Evolutionary conservation across 108 stramenopile species (phyloP).

Genomic region (Conticribra guillardii): DNA sequence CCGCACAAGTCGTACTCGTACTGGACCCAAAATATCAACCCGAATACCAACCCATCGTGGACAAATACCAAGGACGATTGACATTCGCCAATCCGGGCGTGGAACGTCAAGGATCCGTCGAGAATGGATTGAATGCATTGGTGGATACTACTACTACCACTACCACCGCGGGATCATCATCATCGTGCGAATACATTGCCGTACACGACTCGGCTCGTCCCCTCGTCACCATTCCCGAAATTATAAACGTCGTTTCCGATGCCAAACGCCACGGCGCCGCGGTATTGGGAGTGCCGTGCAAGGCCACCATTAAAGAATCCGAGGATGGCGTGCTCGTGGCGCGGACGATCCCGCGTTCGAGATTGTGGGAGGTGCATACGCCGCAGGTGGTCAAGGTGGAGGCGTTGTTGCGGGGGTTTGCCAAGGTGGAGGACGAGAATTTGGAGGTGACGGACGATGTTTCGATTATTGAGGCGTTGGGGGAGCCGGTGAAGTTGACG

Average conservation of each 20-base stretch:
- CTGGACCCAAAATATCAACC: constrained; percentile 89
- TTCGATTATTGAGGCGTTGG: constrained; percentile 92
- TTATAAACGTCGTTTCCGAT: constrained; percentile 74
- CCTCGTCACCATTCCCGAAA: constrained; percentile 85
- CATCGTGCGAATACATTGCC: constrained; percentile 77
- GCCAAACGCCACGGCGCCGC: constrained; percentile 86
- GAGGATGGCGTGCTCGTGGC: constrained; percentile 77
- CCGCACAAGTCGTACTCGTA: constrained; percentile 82
- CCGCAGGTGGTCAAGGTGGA: constrained; percentile 90
- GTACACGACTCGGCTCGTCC: constrained; percentile 95
- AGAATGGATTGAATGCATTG: constrained; percentile 81
- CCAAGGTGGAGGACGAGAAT: constrained; percentile 73
- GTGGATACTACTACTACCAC: constrained; percentile 45
- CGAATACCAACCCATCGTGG: constrained; percentile 77
- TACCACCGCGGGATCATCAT: too few relatives aligned
- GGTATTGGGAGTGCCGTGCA: constrained; percentile 95
- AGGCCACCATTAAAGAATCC: constrained; percentile 94
- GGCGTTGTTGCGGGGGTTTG: constrained; percentile 79
- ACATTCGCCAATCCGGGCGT: constrained; percentile 92
- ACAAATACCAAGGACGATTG: constrained; percentile 59
- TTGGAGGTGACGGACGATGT: constrained; percentile 96
- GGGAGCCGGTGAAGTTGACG: constrained; percentile 92
- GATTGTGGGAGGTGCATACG: constrained; percentile 95
- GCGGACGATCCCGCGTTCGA: constrained; percentile 83
- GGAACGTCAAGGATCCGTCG: constrained; percentile 94